These are phyloP conservation scores for Globisporangium middletonii DNA, from an alignment of 352 stramenopile species.

Conservation along the genomic window DNA sequence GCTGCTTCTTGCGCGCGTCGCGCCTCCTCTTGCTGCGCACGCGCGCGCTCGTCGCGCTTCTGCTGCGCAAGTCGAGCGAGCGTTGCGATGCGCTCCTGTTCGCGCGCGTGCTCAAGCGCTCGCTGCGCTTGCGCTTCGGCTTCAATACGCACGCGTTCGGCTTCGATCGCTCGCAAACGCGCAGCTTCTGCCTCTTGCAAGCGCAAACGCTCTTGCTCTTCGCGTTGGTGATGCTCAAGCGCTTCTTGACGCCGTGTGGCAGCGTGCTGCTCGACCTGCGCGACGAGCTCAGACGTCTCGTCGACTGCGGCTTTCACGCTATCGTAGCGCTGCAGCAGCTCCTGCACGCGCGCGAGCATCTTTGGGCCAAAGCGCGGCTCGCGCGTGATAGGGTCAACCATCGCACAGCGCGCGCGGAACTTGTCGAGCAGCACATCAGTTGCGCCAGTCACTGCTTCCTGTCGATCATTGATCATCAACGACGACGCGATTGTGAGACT, in stretches of 20 bases:
- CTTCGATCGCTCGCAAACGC: background rate
- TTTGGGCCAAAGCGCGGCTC: slow-evolving; percentile 69
- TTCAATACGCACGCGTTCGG: background rate
- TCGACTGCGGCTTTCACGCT: slow-evolving; percentile 25
- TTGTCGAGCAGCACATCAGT: slow-evolving; percentile 35
- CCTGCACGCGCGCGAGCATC: slow-evolving; percentile 60
- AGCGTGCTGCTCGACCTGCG: slow-evolving; percentile 5
- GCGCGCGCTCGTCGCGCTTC: slow-evolving; percentile 42
- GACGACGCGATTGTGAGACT: slow-evolving; percentile 4
- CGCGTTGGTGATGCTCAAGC: slow-evolving; percentile 16
- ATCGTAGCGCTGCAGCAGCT: slow-evolving; percentile 49
- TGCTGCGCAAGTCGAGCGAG: slow-evolving; percentile 51
- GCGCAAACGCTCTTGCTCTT: slow-evolving; percentile 12
- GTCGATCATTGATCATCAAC: background rate
- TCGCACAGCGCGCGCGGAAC: slow-evolving; percentile 39
- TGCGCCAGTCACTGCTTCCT: slow-evolving; percentile 26
- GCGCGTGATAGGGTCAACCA: slow-evolving; percentile 70
- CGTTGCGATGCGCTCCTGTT: slow-evolving; percentile 26
- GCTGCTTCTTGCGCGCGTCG: slow-evolving; percentile 24
- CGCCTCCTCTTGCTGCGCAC: slow-evolving; percentile 28
- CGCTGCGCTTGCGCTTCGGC: background rate
- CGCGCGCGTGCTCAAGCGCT: slow-evolving; percentile 14
- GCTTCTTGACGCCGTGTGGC: slow-evolving; percentile 13
- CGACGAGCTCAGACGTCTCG: slow-evolving; percentile 21
- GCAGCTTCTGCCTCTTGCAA: background rate